Percentiles rank a stretch among this genome's conserved stretches.
Conservation (phyloP, 768 basidiomycete species). For the Megacollybia marginata region DNA sequence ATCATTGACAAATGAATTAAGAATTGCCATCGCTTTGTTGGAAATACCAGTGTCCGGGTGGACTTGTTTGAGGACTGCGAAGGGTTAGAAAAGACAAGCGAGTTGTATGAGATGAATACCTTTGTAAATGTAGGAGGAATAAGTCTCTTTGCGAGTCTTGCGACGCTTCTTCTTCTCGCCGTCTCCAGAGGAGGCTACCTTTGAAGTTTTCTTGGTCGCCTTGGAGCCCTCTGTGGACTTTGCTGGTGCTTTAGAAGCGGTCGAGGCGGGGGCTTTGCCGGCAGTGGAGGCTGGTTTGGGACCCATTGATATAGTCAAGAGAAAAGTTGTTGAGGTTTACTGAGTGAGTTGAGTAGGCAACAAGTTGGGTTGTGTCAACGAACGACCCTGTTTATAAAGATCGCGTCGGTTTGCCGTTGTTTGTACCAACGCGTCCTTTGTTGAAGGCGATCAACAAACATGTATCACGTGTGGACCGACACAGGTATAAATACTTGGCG, state of each 20-base stretch:
- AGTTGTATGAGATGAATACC: constrained; percentile 31
- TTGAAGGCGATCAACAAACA: constrained; percentile 20
- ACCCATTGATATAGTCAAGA: constrained; percentile 35
- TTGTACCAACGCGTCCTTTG: constrained; percentile 36
- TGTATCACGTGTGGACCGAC: constrained; percentile 13
- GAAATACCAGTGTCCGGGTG: constrained; percentile 99
- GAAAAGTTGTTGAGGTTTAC: constrained; percentile 3
- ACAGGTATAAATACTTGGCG: constrained; percentile 28
- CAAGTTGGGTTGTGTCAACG: neutral
- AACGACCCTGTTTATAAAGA: constrained; percentile 19
- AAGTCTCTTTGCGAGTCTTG: constrained; percentile 86
- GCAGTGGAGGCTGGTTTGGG: constrained; percentile 80
- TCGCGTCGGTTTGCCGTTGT: constrained; percentile 41
- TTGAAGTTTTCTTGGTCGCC: constrained; percentile 74
- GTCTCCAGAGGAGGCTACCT: constrained; percentile 48
- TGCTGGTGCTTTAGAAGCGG: constrained; percentile 69
- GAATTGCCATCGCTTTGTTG: constrained; percentile 96
- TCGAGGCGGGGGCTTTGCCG: constrained; percentile 71
- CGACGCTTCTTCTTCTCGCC: constrained; percentile 85
- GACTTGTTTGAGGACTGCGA: constrained; percentile 86
- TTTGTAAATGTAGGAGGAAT: constrained; percentile 90
- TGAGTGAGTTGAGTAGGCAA: neutral
- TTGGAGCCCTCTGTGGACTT: constrained; percentile 53
- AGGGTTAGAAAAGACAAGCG: neutral
- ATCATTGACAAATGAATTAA: constrained; percentile 95